Conservation (phyloP, 1,284 basidiomycete species). For the Somion occarium region DNA sequence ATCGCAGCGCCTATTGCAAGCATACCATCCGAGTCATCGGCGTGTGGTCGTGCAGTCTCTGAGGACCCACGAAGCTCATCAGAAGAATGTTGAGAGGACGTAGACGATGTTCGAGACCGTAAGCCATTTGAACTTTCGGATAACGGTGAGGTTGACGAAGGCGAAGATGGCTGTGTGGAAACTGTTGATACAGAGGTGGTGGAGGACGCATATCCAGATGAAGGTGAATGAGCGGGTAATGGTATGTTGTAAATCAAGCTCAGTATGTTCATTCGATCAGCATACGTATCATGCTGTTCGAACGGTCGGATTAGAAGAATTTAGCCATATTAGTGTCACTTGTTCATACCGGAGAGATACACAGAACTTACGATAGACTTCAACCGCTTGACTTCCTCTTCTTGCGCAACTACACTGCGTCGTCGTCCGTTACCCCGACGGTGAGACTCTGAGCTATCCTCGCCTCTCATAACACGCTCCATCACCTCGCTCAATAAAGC, state of each 20-base stretch:
- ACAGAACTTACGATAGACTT: conserved; percentile 70
- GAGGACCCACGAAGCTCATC: conserved; percentile 28
- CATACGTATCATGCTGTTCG: conserved; percentile 80
- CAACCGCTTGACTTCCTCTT: conserved; percentile 76
- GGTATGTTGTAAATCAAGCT: conserved; percentile 83
- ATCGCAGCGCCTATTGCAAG: conserved; percentile 45
- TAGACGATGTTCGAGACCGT: conserved; percentile 33
- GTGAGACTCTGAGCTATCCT: conserved; percentile 62
- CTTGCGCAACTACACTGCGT: conserved; percentile 76
- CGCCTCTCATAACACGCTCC: conserved; percentile 78
- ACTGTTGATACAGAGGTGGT: conserved; percentile 44
- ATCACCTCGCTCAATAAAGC: conserved; percentile 80
- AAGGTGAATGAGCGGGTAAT: conserved; percentile 57
- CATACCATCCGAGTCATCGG: conserved; percentile 33
- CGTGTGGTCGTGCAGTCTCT: conserved; percentile 23
- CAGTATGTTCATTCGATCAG: conserved; percentile 83
- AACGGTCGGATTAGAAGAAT: conserved; percentile 11
- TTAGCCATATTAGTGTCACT: neutral
- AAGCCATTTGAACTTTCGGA: conserved; percentile 43
- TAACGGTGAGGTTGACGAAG: conserved; percentile 47
- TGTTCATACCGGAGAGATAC: neutral
- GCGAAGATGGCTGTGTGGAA: conserved; percentile 48
- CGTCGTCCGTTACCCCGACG: conserved; percentile 55
- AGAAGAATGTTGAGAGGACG: conserved; percentile 25
- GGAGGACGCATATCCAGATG: conserved; percentile 43